These are phyloP conservation scores for Fusarium sp. DNA, from an alignment of 2,329 filamentous ascomycete species.

Conservation along the genomic window DNA sequence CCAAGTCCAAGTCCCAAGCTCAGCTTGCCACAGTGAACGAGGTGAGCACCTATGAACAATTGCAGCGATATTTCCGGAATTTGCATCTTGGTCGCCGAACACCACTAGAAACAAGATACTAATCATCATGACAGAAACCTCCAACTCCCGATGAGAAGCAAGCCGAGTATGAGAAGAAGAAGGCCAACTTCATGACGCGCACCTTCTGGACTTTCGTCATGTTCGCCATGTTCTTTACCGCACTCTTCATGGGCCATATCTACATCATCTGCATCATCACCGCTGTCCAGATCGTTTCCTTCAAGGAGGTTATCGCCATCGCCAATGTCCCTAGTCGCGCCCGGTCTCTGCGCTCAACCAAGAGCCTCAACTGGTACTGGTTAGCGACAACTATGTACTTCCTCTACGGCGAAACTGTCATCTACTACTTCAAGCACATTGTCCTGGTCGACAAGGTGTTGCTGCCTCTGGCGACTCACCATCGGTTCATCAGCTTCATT, in stretches of 20 bases:
- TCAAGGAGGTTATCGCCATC: conserved; percentile 99
- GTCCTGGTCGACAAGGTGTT: conserved; percentile 94
- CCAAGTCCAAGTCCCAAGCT: conserved; percentile 48
- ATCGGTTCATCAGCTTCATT: conserved; percentile 98
- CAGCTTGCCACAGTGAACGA: conserved; percentile 55
- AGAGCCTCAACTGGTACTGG: conserved; percentile 99
- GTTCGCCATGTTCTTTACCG: conserved; percentile 92
- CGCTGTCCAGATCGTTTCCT: conserved; percentile 94
- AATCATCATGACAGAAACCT: conserved; percentile 57
- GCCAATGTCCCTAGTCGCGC: conserved; percentile 94
- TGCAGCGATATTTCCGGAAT: background rate
- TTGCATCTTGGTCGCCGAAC: background rate
- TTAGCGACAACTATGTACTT: conserved; percentile 99
- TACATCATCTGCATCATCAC: conserved; percentile 97
- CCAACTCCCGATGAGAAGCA: conserved; percentile 59
- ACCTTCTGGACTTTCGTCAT: conserved; percentile 99
- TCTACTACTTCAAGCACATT: conserved; percentile 99
- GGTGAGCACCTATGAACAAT: conserved; percentile 45
- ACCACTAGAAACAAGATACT: background rate
- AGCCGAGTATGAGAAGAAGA: conserved; percentile 96
- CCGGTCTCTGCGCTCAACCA: conserved; percentile 92
- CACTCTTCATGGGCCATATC: conserved; percentile 96
- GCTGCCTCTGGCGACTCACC: conserved; percentile 94
- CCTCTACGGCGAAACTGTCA: conserved; percentile 97
- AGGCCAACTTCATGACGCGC: conserved; percentile 95